Conservation (phyloP, 2,329 filamentous ascomycete genomes). For the Ascosphaera acerosa region DNA sequence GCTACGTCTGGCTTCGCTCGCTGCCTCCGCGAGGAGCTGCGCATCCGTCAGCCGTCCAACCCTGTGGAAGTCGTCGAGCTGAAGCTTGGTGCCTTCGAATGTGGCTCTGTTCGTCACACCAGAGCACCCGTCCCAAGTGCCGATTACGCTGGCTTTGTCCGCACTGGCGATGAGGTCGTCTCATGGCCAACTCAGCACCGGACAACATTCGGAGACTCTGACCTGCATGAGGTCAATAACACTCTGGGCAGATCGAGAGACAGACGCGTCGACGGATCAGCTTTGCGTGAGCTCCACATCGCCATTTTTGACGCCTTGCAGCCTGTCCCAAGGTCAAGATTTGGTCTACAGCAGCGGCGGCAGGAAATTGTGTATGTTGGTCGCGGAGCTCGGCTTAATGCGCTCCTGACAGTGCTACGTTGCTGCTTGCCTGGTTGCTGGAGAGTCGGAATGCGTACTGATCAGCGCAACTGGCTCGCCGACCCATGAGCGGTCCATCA, state of each 20-base stretch:
- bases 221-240: conserved; percentile 20
- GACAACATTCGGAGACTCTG: conserved; percentile 21
- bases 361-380: conserved; percentile 49
- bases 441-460: no score
- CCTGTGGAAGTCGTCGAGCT: conserved; percentile 55
- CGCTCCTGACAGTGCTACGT: no score
- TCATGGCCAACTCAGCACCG: conserved; percentile 34
- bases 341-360: conserved; percentile 15
- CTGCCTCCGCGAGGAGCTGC: conserved; percentile 55
- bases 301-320: conserved; percentile 77
- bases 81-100: conserved; percentile 77
- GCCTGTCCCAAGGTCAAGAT: conserved; percentile 14
- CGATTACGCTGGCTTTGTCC: no score
- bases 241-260: conserved; percentile 15
- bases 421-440: no score
- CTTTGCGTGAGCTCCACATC: conserved; percentile 55
- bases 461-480: no score
- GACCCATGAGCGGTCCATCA: no score
- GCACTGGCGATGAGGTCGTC: conserved; percentile 27
- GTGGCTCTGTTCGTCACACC: no score
- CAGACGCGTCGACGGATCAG: conserved; percentile 32
- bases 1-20: conserved; percentile 70
- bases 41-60: conserved; percentile 30
- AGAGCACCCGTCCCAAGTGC: no score
- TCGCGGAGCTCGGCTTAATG: conserved; percentile 60